Percentiles rank a stretch among this genome's conserved stretches.
Evolutionary conservation across 139 green algal genomes (phyloP).

Genomic region (Tetratostichococcus sp.): DNA sequence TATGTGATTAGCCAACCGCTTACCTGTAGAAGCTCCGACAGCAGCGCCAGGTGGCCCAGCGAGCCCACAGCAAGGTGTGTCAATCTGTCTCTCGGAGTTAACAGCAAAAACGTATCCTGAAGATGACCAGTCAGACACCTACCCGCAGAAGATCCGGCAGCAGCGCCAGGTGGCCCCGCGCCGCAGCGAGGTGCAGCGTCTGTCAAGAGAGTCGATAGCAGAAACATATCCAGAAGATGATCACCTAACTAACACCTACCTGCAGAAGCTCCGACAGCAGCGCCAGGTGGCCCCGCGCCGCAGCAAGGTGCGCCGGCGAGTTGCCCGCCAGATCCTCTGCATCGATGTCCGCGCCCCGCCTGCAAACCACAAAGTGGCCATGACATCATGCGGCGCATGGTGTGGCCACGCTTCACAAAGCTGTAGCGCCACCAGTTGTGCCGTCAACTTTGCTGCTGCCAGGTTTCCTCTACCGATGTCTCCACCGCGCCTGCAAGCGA

Average conservation of each 20-base stretch:
- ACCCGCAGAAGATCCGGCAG: constrained; percentile 36
- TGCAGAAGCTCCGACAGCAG: constrained; percentile 33
- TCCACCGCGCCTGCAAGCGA: no score
- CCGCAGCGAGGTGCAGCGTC: constrained; percentile 46
- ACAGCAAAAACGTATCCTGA: no score
- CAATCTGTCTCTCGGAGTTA: no score
- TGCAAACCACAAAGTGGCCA: not conserved
- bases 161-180: constrained; percentile 25
- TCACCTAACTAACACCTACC: no score
- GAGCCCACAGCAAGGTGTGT: constrained; percentile 44
- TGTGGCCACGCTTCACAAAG: not conserved
- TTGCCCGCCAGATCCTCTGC: constrained; percentile 37
- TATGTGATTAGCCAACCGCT: no score
- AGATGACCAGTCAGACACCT: no score
- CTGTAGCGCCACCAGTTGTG: no score
- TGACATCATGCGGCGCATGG: not conserved
- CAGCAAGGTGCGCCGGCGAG: constrained; percentile 46
- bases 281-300: constrained; percentile 27
- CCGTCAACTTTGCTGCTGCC: no score
- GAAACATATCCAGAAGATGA: no score
- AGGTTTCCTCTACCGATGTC: no score
- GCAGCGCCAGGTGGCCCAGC: constrained; percentile 26
- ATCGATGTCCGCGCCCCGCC: constrained; percentile 21
- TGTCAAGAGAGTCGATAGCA: no score
- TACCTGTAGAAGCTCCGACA: constrained; percentile 35